Evolutionary conservation across 2,329 filamentous ascomycete genomes (phyloP).

Genomic region (Curvularia lunata): DNA sequence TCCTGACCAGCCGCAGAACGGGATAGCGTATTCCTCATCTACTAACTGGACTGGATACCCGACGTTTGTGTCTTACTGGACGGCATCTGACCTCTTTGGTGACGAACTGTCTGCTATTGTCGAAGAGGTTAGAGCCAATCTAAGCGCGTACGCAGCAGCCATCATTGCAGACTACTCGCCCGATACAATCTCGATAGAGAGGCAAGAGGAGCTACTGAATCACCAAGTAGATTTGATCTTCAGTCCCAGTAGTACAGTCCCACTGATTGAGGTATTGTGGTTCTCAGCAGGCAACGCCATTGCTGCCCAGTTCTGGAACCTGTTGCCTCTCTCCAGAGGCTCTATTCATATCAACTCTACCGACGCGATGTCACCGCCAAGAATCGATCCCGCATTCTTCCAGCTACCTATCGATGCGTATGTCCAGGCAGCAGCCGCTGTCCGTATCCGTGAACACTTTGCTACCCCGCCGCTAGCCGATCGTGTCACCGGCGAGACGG

Average conservation of each 20-base stretch:
- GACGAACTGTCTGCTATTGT: slow-evolving; percentile 31
- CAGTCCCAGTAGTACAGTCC: slow-evolving; percentile 44
- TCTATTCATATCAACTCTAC: slow-evolving; percentile 40
- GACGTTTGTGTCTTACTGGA: slow-evolving; percentile 47
- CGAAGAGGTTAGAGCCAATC: slow-evolving; percentile 30
- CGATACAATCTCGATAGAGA: slow-evolving; percentile 31
- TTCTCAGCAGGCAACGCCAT: slow-evolving; percentile 37
- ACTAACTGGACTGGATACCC: slow-evolving; percentile 50
- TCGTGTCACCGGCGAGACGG: slow-evolving; percentile 27
- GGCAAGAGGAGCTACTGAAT: slow-evolving; percentile 52
- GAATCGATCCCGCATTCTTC: slow-evolving; percentile 54
- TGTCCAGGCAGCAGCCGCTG: slow-evolving; percentile 44
- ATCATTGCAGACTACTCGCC: slow-evolving; percentile 30
- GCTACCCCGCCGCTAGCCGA: slow-evolving; percentile 33
- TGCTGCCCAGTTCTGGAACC: slow-evolving; percentile 50
- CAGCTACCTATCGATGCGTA: slow-evolving; percentile 49
- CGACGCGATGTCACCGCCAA: slow-evolving; percentile 45
- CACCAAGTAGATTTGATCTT: slow-evolving; percentile 60
- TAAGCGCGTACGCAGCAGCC: slow-evolving; percentile 37
- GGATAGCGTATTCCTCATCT: slow-evolving; percentile 32
- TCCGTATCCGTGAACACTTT: slow-evolving; percentile 42
- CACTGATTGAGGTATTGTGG: slow-evolving; percentile 58
- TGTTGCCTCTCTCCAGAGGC: slow-evolving; percentile 48
- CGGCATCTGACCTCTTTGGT: slow-evolving; percentile 46
- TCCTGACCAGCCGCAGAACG: slow-evolving; percentile 44